Percentiles rank a stretch among this genome's conserved stretches.
These are phyloP conservation scores for Wickerhamomyces ciferrii DNA, from an alignment of 805 yeast genomes.

Conservation along the genomic window DNA sequence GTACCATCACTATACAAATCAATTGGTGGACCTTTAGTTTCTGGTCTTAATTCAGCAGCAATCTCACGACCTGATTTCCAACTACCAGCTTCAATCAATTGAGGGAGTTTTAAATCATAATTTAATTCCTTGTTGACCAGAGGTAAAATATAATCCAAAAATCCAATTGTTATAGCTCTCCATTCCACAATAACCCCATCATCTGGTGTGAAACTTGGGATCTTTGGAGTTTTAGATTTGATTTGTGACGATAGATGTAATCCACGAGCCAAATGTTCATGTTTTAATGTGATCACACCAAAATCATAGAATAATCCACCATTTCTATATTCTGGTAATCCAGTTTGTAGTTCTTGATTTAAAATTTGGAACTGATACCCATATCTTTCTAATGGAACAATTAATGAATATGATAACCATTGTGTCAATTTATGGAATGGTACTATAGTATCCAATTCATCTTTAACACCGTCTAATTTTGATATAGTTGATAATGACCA, in stretches of 20 bases:
- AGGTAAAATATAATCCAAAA: slow-evolving; percentile 48
- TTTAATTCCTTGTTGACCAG: slow-evolving; percentile 42
- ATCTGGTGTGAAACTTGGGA: slow-evolving; percentile 48
- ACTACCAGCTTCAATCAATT: slow-evolving; percentile 61
- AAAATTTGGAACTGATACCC: slow-evolving; percentile 51
- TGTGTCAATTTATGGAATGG: slow-evolving; percentile 65
- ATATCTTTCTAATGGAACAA: slow-evolving; percentile 43
- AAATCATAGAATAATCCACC: slow-evolving; percentile 61
- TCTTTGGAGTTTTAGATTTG: slow-evolving; percentile 19
- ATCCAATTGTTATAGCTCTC: slow-evolving; percentile 57
- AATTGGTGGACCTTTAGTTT: slow-evolving; percentile 57
- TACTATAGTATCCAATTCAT: slow-evolving; percentile 35
- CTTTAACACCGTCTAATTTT: slow-evolving; percentile 10
- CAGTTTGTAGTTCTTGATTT: slow-evolving; percentile 77
- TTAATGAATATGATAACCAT: slow-evolving; percentile 59
- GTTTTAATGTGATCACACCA: slow-evolving; percentile 43
- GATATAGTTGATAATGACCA: slow-evolving; percentile 42
- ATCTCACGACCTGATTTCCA: slow-evolving; percentile 65
- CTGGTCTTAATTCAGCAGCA: slow-evolving; percentile 44
- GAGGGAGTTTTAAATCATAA: slow-evolving; percentile 42
- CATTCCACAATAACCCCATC: slow-evolving; percentile 64
- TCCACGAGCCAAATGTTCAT: slow-evolving; percentile 32
- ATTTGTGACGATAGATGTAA: slow-evolving; percentile 27
- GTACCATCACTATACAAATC: slow-evolving; percentile 61
- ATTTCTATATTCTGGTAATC: slow-evolving; percentile 82